Percentiles rank a stretch among this genome's conserved stretches.
phyloP scores from a whole-genome alignment of 192 early-diverging fungal genomes.

The Fimicolochytrium jonesii region DNA sequence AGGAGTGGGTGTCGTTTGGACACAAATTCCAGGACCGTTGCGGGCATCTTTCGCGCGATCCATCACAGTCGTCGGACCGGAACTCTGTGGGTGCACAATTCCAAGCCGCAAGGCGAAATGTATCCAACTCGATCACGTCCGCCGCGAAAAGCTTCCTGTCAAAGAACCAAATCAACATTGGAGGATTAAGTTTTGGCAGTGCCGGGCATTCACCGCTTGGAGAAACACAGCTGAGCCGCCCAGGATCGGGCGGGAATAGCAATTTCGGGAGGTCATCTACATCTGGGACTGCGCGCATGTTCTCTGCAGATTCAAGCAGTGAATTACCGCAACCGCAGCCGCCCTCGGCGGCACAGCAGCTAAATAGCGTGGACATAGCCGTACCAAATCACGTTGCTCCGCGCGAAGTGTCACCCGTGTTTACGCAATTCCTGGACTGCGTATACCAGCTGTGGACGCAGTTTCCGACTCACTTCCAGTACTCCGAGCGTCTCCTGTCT shows the following conservation, averaged over 20 bases:
- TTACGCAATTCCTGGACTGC: conserved; percentile 97
- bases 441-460: conserved; percentile 88
- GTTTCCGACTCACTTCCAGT: conserved; percentile 90
- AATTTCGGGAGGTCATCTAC: no score
- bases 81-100: conserved; percentile 34
- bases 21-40: conserved; percentile 93
- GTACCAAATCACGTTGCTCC: conserved; percentile 40
- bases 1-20: conserved; percentile 98
- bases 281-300: background rate
- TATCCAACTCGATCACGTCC: conserved; percentile 34
- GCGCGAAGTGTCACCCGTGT: conserved; percentile 86
- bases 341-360: no score
- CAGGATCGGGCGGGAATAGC: no score
- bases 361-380: conserved; percentile 13
- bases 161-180: conserved; percentile 17
- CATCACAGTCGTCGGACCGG: conserved; percentile 51
- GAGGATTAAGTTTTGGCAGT: background rate
- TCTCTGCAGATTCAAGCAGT: background rate
- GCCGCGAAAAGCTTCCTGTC: conserved; percentile 35
- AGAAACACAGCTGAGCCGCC: no score
- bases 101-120: conserved; percentile 37
- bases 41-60: conserved; percentile 79
- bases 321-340: background rate
- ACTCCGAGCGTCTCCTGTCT: conserved; percentile 75
- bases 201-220: background rate